Evolutionary conservation across 2,329 filamentous ascomycete genomes (phyloP).

Genomic region (Monilinia vaccinii-corymbosi): DNA sequence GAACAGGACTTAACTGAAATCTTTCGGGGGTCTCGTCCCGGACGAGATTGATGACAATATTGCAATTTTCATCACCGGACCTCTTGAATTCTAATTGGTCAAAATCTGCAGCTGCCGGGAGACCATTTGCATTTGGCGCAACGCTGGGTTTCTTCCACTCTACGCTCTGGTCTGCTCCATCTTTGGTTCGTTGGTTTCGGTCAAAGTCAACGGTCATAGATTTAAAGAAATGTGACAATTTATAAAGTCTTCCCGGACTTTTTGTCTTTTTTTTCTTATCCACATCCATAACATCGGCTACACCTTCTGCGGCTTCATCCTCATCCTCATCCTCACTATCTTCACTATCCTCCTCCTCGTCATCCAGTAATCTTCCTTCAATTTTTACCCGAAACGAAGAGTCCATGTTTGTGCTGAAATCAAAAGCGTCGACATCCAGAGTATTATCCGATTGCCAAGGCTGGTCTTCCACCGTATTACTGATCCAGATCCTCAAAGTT

Average conservation of each 20-base stretch:
- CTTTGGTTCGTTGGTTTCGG: conserved; percentile 48
- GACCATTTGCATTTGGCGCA: conserved; percentile 39
- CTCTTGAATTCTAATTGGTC: conserved; percentile 88
- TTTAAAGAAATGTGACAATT: conserved; percentile 75
- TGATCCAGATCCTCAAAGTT: conserved; percentile 88
- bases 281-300: conserved; percentile 41
- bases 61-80: conserved; percentile 83
- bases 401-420: conserved; percentile 68
- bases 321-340: conserved; percentile 40
- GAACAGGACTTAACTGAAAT: conserved; percentile 66
- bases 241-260: conserved; percentile 38
- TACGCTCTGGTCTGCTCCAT: conserved; percentile 48
- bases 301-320: conserved; percentile 32
- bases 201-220: conserved; percentile 69
- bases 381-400: conserved; percentile 87
- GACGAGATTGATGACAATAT: conserved; percentile 78
- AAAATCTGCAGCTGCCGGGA: conserved; percentile 63
- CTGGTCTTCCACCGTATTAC: conserved; percentile 89
- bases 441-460: conserved; percentile 70
- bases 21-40: conserved; percentile 81
- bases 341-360: conserved; percentile 45
- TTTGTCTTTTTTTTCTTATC: conserved; percentile 39
- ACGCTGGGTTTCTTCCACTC: conserved; percentile 79
- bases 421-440: conserved; percentile 65
- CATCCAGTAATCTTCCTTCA: conserved; percentile 74